Evolutionary conservation across 78 protist species (phyloP), one percentile per base, ranked within the genome.

Genomic region (Speleostelium caveatum): DNA sequence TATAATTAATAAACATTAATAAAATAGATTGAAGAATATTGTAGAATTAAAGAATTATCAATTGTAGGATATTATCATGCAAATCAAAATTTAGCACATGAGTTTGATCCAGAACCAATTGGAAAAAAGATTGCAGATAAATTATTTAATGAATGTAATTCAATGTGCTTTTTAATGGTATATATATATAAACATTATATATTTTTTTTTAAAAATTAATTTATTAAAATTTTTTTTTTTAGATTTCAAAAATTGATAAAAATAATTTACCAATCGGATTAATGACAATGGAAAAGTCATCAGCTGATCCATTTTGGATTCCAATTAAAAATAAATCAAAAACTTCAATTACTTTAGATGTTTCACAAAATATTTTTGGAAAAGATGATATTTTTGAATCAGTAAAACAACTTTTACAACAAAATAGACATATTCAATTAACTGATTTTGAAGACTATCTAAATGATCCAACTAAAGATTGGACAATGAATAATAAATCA

Each of bases 361-460:
- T 55, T 5, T 33, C 89, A 0, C 35, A 19, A 17, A 33, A 58
- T 35, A 36, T 28, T 14, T 26, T 22, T 21, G 26, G 56, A 5
- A 30, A 7, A 26, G 78, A 53, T 36, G 68, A 74, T 38, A 74
- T 53, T 38, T 69, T 59, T 42, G 32, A 5, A 59, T 45, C 33
- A 3, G 26, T 83, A 56, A 55, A 67, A 60, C 19, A 51, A 56
- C 26, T n/a, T 59, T 39, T 83, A 19, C 30, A 39, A 41, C 38
- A n/a, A 16, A 55, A 28, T 16, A 83, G 66, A 69, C 59, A 58
- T 28, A 56, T 42, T 28, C 26, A 19, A 30, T 26, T 80, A 4
- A 35, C 35, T 55, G 91, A 83, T 60, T 83, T 83, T 59, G 91
- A 83, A 59, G 91, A 83, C n/a, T 83, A 83, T n/a, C n/a, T 69